phyloP scores from a whole-genome alignment of 306 rosid species.

The Pterocarpus santalinus region DNA sequence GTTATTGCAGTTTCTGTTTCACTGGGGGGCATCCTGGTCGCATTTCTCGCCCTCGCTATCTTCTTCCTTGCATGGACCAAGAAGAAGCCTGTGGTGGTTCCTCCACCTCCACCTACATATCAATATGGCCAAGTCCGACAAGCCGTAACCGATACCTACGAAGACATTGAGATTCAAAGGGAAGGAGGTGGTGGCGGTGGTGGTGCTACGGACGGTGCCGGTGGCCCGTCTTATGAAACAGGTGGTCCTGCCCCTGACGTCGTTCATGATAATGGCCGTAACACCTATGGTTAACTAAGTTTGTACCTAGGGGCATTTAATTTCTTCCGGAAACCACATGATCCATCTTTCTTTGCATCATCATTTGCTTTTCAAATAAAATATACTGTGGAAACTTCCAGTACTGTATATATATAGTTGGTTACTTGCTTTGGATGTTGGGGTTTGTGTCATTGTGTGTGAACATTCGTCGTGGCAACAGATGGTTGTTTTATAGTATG shows the following conservation, averaged over 20 bases:
- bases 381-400: neutral
- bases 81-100: slow-evolving; percentile 54
- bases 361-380: slow-evolving; percentile 4
- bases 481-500: neutral
- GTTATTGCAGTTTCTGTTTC: slow-evolving; percentile 66
- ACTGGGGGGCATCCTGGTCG: slow-evolving; percentile 58
- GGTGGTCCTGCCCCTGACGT: neutral
- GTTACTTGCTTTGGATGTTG: neutral
- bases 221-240: neutral
- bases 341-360: neutral
- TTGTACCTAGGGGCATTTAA: neutral
- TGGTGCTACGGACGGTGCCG: neutral
- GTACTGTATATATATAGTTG: neutral
- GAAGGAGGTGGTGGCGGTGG: neutral
- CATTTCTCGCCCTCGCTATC: slow-evolving; percentile 57
- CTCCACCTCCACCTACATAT: slow-evolving; percentile 48
- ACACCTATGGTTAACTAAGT: neutral
- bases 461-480: too few species aligned
- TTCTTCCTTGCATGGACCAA: slow-evolving; percentile 61
- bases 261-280: neutral
- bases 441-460: neutral
- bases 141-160: neutral
- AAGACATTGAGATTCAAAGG: slow-evolving; percentile 7
- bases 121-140: neutral
- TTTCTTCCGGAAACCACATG: neutral